Percentiles rank a stretch among this genome's conserved stretches.
Evolutionary conservation across 208 protist genomes (phyloP).

Genomic region (Wallacemonas sp.): DNA sequence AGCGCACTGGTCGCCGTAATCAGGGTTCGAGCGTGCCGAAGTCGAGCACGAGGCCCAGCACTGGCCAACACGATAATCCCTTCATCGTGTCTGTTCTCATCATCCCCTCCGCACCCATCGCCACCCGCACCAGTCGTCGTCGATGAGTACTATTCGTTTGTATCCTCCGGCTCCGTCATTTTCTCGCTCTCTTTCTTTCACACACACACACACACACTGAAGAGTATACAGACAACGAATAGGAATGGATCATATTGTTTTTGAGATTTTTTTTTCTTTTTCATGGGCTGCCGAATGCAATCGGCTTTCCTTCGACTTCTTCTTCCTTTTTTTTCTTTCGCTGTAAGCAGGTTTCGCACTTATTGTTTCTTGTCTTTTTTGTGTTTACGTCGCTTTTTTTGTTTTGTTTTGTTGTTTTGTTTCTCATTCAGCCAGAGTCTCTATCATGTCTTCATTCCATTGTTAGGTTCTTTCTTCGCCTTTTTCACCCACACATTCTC

Average conservation of each 20-base stretch:
- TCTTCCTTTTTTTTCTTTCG: not conserved
- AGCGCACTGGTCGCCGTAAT: not conserved
- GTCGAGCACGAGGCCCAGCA: not conserved
- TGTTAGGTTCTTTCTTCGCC: constrained; percentile 17
- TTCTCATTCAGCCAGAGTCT: not conserved
- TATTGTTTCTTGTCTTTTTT: not conserved
- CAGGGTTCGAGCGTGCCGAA: not conserved
- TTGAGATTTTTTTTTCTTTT: constrained; percentile 10
- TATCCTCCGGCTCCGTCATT: too few species aligned
- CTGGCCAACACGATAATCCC: not conserved
- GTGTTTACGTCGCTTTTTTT: constrained; percentile 4
- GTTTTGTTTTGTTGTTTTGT: constrained; percentile 14
- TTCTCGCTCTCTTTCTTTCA: not conserved
- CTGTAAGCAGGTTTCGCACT: not conserved
- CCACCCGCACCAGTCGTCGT: not conserved
- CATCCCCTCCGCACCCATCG: constrained; percentile 9
- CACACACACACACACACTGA: too few species aligned
- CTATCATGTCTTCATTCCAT: not conserved
- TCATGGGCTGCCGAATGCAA: not conserved
- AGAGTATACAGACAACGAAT: too few species aligned
- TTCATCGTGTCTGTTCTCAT: constrained; percentile 16
- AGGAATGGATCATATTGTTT: not conserved
- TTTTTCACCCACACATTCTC: constrained; percentile 10
- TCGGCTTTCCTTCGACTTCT: not conserved
- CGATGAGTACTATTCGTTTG: not conserved